Conservation (phyloP, 176 grass and related monocot genomes). For the Olyra latifolia region DNA sequence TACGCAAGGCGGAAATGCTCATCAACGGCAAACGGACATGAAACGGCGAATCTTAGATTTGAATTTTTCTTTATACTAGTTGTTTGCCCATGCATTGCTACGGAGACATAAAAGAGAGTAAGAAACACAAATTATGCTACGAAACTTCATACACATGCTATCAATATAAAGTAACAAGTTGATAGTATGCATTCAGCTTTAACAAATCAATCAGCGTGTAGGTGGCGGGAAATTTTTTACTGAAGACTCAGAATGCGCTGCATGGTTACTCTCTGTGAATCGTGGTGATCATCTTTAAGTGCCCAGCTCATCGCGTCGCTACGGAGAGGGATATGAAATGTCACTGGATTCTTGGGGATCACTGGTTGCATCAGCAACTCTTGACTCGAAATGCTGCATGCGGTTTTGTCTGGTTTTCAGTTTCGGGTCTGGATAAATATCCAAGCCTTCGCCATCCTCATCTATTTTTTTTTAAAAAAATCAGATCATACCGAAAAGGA, state of each 20-base stretch:
- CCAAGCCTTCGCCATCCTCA: background rate
- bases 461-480: background rate
- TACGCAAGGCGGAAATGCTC: no score
- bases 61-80: no score
- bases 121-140: no score
- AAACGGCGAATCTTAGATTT: no score
- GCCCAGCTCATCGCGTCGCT: background rate
- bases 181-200: no score
- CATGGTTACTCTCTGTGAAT: background rate
- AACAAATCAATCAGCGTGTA: no score
- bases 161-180: no score
- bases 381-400: no score
- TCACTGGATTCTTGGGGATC: background rate
- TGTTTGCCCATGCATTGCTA: no score
- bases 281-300: background rate
- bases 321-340: background rate
- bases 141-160: no score
- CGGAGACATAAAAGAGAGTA: no score
- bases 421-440: slow-evolving; percentile 14
- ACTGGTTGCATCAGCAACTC: background rate
- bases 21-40: no score
- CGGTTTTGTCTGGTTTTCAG: background rate
- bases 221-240: background rate
- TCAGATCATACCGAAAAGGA: background rate
- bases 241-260: background rate